phyloP scores from a whole-genome alignment of 306 rosid genomes.

The Clitoria ternatea region DNA sequence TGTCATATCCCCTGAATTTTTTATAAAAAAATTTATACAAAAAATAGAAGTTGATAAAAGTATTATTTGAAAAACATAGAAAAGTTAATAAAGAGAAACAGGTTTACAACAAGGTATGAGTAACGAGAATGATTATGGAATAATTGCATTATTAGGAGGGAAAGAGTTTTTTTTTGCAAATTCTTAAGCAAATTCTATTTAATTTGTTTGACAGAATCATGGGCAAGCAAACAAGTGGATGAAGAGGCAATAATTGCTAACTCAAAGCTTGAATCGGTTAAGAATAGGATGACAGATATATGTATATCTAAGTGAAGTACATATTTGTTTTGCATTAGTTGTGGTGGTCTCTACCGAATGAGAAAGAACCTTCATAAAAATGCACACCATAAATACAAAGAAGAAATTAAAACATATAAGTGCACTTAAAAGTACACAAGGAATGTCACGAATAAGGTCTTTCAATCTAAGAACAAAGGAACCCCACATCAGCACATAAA shows the following conservation, averaged over 20 bases:
- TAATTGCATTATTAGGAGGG: constrained; percentile 52
- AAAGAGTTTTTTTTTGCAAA: too few species aligned
- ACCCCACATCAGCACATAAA: constrained; percentile 30
- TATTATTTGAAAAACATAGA: neutral
- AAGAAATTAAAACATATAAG: too few species aligned
- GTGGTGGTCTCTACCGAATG: constrained; percentile 16
- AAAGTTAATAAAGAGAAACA: constrained; percentile 25
- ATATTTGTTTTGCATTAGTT: constrained; percentile 23
- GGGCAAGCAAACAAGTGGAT: too few species aligned
- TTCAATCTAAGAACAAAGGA: constrained; percentile 20
- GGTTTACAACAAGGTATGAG: constrained; percentile 46
- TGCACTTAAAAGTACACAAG: constrained; percentile 15
- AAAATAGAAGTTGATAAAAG: neutral
- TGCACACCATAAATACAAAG: constrained; percentile 16
- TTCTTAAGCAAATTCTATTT: too few species aligned
- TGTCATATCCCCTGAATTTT: too few species aligned
- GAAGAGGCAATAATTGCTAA: too few species aligned
- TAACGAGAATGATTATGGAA: constrained; percentile 58
- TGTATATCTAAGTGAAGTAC: constrained; percentile 5
- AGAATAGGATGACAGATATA: neutral
- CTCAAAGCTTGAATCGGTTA: too few species aligned
- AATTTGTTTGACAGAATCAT: too few species aligned
- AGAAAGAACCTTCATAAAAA: constrained; percentile 16
- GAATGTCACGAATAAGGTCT: constrained; percentile 32
- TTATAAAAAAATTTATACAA: too few species aligned